phyloP scores from a whole-genome alignment of 768 basidiomycete species.

The Podaxis carcinomalis region DNA sequence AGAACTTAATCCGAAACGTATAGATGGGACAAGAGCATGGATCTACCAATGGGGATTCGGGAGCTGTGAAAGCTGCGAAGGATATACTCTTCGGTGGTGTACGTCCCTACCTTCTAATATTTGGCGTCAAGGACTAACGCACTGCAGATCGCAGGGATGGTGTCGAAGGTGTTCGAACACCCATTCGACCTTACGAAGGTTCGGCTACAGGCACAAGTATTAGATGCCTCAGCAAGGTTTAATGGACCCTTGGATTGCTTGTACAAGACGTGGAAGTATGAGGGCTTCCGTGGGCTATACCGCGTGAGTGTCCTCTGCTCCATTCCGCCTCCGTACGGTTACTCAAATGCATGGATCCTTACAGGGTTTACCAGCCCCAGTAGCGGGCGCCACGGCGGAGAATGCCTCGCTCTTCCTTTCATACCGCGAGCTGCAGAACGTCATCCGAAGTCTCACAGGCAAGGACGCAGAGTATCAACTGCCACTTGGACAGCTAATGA shows the following conservation, averaged over 20 bases:
- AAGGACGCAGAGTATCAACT: constrained; percentile 29
- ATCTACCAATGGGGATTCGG: neutral
- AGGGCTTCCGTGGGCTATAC: constrained; percentile 84
- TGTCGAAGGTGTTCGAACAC: constrained; percentile 81
- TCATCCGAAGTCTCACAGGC: constrained; percentile 37
- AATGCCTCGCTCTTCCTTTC: constrained; percentile 86
- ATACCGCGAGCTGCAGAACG: constrained; percentile 72
- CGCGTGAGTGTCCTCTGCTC: constrained; percentile 48
- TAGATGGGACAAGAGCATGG: constrained; percentile 2
- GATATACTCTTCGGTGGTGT: constrained; percentile 60
- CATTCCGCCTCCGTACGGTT: neutral
- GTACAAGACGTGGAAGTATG: constrained; percentile 70
- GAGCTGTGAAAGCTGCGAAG: constrained; percentile 26
- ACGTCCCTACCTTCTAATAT: constrained; percentile 19
- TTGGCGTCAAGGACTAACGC: neutral
- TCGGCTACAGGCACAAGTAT: constrained; percentile 85
- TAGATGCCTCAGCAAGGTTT: constrained; percentile 51
- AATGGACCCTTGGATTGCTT: constrained; percentile 88
- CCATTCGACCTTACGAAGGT: constrained; percentile 97
- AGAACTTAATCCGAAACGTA: neutral
- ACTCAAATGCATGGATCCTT: neutral
- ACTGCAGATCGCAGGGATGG: constrained; percentile 75
- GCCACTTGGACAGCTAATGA: constrained; percentile 62
- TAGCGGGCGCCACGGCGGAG: constrained; percentile 90
- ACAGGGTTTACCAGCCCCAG: constrained; percentile 87